These are phyloP conservation scores for Setomelanomma holmii DNA, from an alignment of 2,329 filamentous ascomycete genomes.

Conservation along the genomic window DNA sequence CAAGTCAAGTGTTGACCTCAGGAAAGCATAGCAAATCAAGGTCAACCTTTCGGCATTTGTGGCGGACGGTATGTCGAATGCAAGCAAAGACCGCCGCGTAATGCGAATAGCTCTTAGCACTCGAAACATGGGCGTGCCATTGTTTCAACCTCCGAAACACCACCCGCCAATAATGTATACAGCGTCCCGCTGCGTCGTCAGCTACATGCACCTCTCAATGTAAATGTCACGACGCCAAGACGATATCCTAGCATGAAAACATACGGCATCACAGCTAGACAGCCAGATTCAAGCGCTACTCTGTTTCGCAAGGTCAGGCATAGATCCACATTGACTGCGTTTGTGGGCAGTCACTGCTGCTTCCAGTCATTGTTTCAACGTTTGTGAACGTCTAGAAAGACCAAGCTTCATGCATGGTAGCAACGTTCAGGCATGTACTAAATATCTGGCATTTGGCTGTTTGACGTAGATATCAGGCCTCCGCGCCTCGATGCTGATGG, in stretches of 20 bases:
- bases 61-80: no score
- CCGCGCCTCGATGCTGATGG: neutral
- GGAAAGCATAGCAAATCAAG: neutral
- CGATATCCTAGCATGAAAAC: neutral
- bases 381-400: no score
- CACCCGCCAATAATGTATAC: neutral
- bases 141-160: neutral
- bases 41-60: no score
- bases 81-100: no score
- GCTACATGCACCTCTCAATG: neutral
- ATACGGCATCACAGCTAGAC: neutral
- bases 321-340: no score
- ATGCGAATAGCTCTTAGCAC: no score
- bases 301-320: no score
- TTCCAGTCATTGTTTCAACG: neutral
- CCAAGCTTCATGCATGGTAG: neutral
- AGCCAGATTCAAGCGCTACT: neutral
- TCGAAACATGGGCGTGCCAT: no score
- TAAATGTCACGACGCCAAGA: neutral
- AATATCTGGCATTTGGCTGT: slow-evolving; percentile 8
- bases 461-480: slow-evolving; percentile 18
- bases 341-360: neutral
- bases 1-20: neutral
- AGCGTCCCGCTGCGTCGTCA: neutral
- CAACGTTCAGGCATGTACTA: neutral